Evolutionary conservation across 2,329 filamentous ascomycete genomes (phyloP), one percentile per base, ranked within the genome.

Genomic region (Colletotrichum lentis): DNA sequence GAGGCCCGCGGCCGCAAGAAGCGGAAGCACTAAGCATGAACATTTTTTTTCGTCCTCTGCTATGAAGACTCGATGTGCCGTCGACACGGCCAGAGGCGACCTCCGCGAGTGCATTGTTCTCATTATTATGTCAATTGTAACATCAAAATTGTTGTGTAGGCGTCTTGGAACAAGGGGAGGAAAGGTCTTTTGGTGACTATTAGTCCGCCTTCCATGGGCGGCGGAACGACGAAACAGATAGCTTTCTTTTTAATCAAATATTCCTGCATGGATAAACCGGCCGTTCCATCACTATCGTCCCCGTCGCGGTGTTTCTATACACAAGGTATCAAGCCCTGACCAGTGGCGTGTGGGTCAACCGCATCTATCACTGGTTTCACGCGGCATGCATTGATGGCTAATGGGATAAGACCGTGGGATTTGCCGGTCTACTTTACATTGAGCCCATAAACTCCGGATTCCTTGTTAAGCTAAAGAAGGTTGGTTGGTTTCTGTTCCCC

Each of bases 1-100:
- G 93, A 97, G 73, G 91, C 93, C 71, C 77, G 91, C 58, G 87
- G 82, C 83, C 83, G 73, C 83, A 90, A 86, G 89, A 93, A 88
- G 87, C 89, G 83, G 89, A 88, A 82, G 89, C 72, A 71, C 44
- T 73, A 61, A 64, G 43, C 31, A 20, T 35, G 24, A 22, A 27
- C 31, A n/a, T 8, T 22, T 47, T 22, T 47, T 16, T 7, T 43
- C 12, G 20, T 37, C n/a, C n/a, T 35, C 31, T 37, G 39, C 31
- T 18, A 37, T 22, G 14, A 11, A 53, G n/a, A 44, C 14, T 55
- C 39, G 50, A 61, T 14, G 44, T 44, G 24, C 18, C 55, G 50
- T 37, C 46, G 44, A 52, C 16, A 46, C 55, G 56, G 20, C 55
- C 50, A 37, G 56, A 50, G 37, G 56, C 56, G 43, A 56, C 22